A percentile compares a stretch with the other conserved stretches of the same genome.
phyloP scores from a whole-genome alignment of 129 eudicot species.

The Tagetes erecta region DNA sequence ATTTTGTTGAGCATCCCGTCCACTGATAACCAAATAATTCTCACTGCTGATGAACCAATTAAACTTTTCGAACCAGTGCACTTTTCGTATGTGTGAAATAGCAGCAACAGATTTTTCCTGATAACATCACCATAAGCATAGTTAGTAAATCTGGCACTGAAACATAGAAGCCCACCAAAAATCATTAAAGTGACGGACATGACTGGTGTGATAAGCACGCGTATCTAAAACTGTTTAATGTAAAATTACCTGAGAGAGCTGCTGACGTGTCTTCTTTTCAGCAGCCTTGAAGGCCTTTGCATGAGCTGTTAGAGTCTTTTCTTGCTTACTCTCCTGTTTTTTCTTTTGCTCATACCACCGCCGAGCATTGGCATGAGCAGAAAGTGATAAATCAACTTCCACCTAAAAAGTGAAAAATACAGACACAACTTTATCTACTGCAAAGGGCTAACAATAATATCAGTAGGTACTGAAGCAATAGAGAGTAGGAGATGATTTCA shows the following conservation, averaged over 20 bases:
- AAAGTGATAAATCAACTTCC: slow-evolving; percentile 89
- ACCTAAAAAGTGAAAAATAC: slow-evolving; percentile 49
- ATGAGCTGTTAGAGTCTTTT: slow-evolving; percentile 92
- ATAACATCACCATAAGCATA: slow-evolving; percentile 24
- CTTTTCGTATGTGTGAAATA: slow-evolving; percentile 92
- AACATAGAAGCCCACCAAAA: slow-evolving; percentile 21
- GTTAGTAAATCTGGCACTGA: slow-evolving; percentile 18
- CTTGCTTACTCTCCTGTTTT: slow-evolving; percentile 96
- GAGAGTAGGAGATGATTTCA: not conserved
- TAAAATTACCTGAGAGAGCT: slow-evolving; percentile 80
- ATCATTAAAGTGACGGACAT: slow-evolving; percentile 11
- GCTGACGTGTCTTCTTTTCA: slow-evolving; percentile 89
- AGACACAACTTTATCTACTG: slow-evolving; percentile 9
- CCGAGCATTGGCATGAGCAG: slow-evolving; percentile 98
- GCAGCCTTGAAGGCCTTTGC: slow-evolving; percentile 98
- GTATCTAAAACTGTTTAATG: not conserved
- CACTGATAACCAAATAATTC: slow-evolving; percentile 91
- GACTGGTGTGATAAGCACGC: not conserved
- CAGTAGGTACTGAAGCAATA: not conserved
- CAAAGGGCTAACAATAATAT: not conserved
- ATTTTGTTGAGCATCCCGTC: slow-evolving; percentile 99
- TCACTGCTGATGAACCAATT: slow-evolving; percentile 99
- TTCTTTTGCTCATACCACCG: slow-evolving; percentile 95
- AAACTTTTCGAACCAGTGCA: slow-evolving; percentile 98
- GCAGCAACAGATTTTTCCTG: slow-evolving; percentile 93